These are phyloP conservation scores for Rhododendron williamsianum DNA, from an alignment of 148 eudicot species.

Conservation along the genomic window DNA sequence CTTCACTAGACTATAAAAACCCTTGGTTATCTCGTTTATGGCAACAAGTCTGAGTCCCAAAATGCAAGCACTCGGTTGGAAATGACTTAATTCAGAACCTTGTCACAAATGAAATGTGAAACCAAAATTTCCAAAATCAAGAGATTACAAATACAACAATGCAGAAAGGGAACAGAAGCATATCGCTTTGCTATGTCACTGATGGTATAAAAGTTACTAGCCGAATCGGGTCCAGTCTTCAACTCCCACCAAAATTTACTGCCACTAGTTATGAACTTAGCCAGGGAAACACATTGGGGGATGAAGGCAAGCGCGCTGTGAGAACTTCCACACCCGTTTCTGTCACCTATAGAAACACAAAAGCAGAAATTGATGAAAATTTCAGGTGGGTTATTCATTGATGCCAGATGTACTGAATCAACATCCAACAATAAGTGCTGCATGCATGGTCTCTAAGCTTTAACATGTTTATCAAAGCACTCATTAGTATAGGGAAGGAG, in stretches of 20 bases:
- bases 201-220: not conserved
- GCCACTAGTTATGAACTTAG: slow-evolving; percentile 33
- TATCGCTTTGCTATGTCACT: not conserved
- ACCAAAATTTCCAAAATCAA: not conserved
- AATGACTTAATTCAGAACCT: not conserved
- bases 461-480: not conserved
- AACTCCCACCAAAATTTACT: not conserved
- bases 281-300: slow-evolving; percentile 92
- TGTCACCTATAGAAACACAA: slow-evolving; percentile 55
- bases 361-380: not conserved
- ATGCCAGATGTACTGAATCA: not conserved
- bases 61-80: not conserved
- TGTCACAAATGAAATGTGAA: not conserved
- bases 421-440: not conserved
- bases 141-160: slow-evolving; percentile 4
- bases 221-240: not conserved
- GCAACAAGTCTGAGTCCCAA: not conserved
- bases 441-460: not conserved
- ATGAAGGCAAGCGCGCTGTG: slow-evolving; percentile 81
- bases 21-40: not conserved
- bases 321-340: slow-evolving; percentile 92
- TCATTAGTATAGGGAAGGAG: not conserved
- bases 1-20: not conserved
- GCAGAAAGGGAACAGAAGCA: not conserved
- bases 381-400: not conserved